Evolutionary conservation across 169 alveolate genomes (phyloP), one percentile per base, ranked within the genome.

Genomic region (Cytauxzoon felis): DNA sequence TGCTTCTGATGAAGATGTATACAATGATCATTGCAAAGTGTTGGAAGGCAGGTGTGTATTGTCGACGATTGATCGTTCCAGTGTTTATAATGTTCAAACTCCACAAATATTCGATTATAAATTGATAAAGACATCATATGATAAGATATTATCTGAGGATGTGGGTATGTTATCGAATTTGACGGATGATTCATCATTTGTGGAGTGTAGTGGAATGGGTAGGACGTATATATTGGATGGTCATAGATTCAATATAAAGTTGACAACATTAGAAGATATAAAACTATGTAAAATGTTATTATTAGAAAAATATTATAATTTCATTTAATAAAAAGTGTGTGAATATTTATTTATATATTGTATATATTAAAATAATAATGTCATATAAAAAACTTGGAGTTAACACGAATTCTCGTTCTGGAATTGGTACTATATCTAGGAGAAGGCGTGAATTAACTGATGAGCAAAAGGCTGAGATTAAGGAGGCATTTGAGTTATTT

Each of bases 401-500:
- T n/a, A n/a, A n/a, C n/a, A n/a, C n/a, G n/a, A n/a, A n/a, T n/a
- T n/a, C n/a, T n/a, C n/a, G n/a, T n/a, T n/a, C n/a, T n/a, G n/a
- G n/a, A n/a, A n/a, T n/a, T n/a, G n/a, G n/a, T n/a, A n/a, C n/a
- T n/a, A n/a, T n/a, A 56, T 56, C 21, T 13, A 79, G 64, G 47
- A 79, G 65, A 63, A 58, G 91, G 54, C 71, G 78, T 30, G 98
- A 93, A 76, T 75, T 92, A 42, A 88, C 94, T 21, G 98, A 95
- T 51, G 98, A 94, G 69, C 97, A 94, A 78, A 89, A 91, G 57
- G 88, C 93, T 53, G 98, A 96, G 79, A 93, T 96, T 30, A 95
- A 94, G 73, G 99, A 96, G 60, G 99, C 99, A 6, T 96, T 96
- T 79, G 98, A 95, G 75, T 81, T 96, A 43, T 96, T 96, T 80